phyloP scores from a whole-genome alignment of 1,139 yeast genomes.

The Yamadazyma atmosphaerica region DNA sequence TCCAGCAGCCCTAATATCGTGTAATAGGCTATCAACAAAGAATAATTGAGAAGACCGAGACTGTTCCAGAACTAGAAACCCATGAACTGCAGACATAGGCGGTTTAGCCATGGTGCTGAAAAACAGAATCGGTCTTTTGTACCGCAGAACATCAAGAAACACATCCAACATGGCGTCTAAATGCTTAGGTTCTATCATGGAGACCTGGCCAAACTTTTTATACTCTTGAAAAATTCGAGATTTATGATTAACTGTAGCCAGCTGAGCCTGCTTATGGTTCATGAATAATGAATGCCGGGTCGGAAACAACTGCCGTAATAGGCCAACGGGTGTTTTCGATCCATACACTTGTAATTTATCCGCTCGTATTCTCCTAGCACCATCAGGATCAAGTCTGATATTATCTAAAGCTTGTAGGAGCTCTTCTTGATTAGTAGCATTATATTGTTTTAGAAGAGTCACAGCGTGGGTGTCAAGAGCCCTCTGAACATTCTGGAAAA shows the following conservation, averaged over 20 bases:
- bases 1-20: slow-evolving; percentile 25
- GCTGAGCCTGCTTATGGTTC: slow-evolving; percentile 2
- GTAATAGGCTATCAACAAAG: slow-evolving; percentile 24
- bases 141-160: slow-evolving; percentile 19
- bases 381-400: neutral
- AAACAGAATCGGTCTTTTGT: slow-evolving; percentile 11
- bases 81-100: slow-evolving; percentile 10
- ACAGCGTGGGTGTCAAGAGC: slow-evolving; percentile 1
- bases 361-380: slow-evolving; percentile 2
- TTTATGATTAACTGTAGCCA: neutral
- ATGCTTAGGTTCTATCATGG: slow-evolving; percentile 25
- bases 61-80: slow-evolving; percentile 17
- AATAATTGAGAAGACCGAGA: slow-evolving; percentile 19
- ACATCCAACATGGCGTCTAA: slow-evolving; percentile 36
- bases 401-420: neutral
- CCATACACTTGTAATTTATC: slow-evolving; percentile 1
- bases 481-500: slow-evolving; percentile 4
- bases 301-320: slow-evolving; percentile 9
- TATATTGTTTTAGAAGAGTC: neutral
- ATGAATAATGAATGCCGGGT: slow-evolving; percentile 5
- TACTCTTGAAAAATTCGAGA: slow-evolving; percentile 9
- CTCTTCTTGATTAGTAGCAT: neutral
- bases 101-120: slow-evolving; percentile 5
- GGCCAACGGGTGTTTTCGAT: slow-evolving; percentile 8
- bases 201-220: slow-evolving; percentile 1